A percentile compares a stretch with the other conserved stretches of the same genome.
Evolutionary conservation across 768 basidiomycete genomes (phyloP).

Genomic region (Trametes gibbosa): DNA sequence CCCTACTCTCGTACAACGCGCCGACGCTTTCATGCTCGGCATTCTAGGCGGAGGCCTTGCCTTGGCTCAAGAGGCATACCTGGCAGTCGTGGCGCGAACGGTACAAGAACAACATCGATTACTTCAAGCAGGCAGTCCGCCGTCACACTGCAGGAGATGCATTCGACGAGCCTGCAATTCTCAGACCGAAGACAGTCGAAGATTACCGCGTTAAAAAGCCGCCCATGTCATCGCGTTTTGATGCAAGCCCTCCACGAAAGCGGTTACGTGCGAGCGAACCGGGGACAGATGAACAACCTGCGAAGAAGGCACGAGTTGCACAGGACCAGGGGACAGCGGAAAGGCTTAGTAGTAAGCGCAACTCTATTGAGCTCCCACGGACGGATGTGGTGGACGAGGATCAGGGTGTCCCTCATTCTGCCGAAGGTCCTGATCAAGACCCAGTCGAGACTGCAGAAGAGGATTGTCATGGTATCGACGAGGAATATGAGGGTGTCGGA

Average conservation of each 20-base stretch:
- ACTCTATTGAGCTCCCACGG: not conserved
- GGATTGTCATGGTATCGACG: not conserved
- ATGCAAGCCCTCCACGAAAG: not conserved
- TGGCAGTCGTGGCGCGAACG: constrained; percentile 86
- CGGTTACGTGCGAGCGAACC: not conserved
- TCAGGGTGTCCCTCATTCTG: not conserved
- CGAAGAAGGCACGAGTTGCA: constrained; percentile 5
- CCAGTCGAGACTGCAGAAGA: not conserved
- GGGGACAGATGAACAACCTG: not conserved
- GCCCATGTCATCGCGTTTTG: not conserved
- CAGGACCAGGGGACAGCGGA: not conserved
- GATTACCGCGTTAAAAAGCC: not conserved
- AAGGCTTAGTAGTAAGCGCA: not conserved
- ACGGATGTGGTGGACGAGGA: not conserved
- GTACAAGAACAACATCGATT: constrained; percentile 71
- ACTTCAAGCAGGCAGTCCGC: constrained; percentile 58
- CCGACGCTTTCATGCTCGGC: not conserved
- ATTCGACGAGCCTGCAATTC: not conserved
- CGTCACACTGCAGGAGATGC: not conserved
- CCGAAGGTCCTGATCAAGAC: not conserved
- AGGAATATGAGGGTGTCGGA: not conserved
- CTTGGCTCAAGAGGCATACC: constrained; percentile 76
- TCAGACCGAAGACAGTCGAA: not conserved
- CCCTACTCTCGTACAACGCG: not conserved
- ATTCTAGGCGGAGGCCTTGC: constrained; percentile 40